Percentiles rank a stretch among this genome's conserved stretches.
Conservation (phyloP, 305 asterid genomes). For the Rubia balearica region DNA sequence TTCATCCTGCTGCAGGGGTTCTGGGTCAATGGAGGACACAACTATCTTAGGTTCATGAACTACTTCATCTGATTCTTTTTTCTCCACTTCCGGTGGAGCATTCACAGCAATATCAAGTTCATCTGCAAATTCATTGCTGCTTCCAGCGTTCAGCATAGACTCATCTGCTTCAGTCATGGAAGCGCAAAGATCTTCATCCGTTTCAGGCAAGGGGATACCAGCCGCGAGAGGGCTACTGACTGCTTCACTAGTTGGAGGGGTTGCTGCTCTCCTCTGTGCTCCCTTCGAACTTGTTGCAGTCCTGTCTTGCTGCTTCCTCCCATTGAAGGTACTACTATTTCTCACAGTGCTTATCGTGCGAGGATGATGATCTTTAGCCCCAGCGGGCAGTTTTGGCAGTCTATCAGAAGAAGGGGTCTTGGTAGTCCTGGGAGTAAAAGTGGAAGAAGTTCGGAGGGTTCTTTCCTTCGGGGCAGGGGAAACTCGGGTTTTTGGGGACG, state of each 20-base stretch:
- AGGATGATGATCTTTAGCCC: constrained; percentile 22
- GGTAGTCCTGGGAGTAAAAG: constrained; percentile 26
- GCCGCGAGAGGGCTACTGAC: neutral
- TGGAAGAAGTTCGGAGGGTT: constrained; percentile 31
- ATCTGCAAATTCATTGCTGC: constrained; percentile 16
- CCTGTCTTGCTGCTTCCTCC: constrained; percentile 26
- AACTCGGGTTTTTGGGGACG: constrained; percentile 33
- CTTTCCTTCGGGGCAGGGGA: constrained; percentile 36
- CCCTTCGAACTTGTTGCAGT: constrained; percentile 16
- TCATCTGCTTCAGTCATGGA: constrained; percentile 21
- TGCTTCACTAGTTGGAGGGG: constrained; percentile 17
- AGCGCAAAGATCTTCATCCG: constrained; percentile 15
- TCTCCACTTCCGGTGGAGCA: constrained; percentile 19
- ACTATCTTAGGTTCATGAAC: constrained; percentile 21
- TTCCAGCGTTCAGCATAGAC: constrained; percentile 19
- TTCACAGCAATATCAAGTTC: constrained; percentile 17
- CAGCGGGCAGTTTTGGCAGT: constrained; percentile 24
- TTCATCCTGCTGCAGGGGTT: constrained; percentile 14
- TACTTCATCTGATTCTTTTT: constrained; percentile 19
- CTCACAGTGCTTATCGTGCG: constrained; percentile 27
- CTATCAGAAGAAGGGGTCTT: constrained; percentile 25
- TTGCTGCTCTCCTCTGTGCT: constrained; percentile 8
- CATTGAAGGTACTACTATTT: constrained; percentile 12
- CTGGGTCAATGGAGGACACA: constrained; percentile 23
- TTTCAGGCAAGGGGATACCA: constrained; percentile 20